Percentiles rank a stretch among this genome's conserved stretches.
phyloP scores from a whole-genome alignment of 2,329 filamentous ascomycete genomes.

The Neofusicoccum ribis region DNA sequence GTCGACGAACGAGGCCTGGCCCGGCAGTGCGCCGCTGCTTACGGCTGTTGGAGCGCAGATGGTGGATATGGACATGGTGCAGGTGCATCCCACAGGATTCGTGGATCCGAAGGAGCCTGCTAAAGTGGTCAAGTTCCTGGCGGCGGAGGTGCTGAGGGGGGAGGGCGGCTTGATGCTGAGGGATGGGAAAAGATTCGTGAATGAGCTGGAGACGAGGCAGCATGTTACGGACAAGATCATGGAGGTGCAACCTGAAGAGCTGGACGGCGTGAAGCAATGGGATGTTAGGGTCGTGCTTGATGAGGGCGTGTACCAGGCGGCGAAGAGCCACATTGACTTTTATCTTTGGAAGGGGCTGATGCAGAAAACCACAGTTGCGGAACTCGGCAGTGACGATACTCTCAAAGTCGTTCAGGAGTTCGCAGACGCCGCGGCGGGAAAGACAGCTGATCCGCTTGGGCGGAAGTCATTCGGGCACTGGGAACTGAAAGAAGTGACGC shows the following conservation, averaged over 20 bases:
- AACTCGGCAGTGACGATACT: conserved; percentile 25
- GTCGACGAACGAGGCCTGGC: conserved; percentile 62
- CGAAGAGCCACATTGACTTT: conserved; percentile 60
- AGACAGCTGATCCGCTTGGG: conserved; percentile 47
- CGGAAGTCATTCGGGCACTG: conserved; percentile 58
- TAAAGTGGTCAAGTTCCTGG: conserved; percentile 60
- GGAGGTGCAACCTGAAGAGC: conserved; percentile 29
- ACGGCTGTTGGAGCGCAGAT: conserved; percentile 42
- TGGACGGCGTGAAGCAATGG: conserved; percentile 53
- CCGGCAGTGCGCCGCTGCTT: conserved; percentile 53
- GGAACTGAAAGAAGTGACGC: conserved; percentile 49
- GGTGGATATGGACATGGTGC: conserved; percentile 54
- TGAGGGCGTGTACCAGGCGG: conserved; percentile 55
- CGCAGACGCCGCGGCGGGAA: conserved; percentile 45
- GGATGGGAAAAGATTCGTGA: conserved; percentile 58
- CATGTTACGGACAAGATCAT: conserved; percentile 57
- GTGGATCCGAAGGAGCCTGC: conserved; percentile 53
- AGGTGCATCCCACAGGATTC: conserved; percentile 67
- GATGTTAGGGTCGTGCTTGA: conserved; percentile 61
- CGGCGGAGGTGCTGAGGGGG: conserved; percentile 62
- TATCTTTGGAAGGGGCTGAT: conserved; percentile 65
- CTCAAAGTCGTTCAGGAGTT: conserved; percentile 53
- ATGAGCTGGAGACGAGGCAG: conserved; percentile 63
- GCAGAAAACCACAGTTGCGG: conserved; percentile 53
- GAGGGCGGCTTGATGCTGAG: conserved; percentile 61